Base-by-base conservation (phyloP, 108 stramenopile species). In the Skeletonema grethae region DNA sequence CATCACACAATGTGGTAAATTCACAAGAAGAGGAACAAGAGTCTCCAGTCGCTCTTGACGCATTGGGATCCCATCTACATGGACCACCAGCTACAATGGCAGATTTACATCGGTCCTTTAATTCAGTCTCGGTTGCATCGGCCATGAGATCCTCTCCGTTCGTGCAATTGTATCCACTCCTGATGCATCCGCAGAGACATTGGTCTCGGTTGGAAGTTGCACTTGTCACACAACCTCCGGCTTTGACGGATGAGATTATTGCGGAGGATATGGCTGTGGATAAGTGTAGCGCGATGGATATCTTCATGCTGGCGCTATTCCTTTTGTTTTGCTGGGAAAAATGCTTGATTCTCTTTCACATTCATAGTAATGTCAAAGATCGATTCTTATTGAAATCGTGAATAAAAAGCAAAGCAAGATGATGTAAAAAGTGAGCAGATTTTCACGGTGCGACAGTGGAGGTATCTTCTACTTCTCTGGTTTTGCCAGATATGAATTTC, bases 181-280 rank as follows among this genome's bases (percentile, higher is more conserved):
- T 60, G 5, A 60, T 28, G 18, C 58, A 60, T 60, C 16, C 58
- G 58, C 58, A 60, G n/a, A 60, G 58, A 60, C 58, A 60, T 60
- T 60, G 58, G n/a, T 60, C 58, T 13, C 58, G 58, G 5, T 60
- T 0, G 3, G 58, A 60, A 60, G 16, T 32, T 60, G 58, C 58
- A 29, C 18, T n/a, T 60, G 38, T 41, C 5, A 32, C 29, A 11
- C 58, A 32, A 15, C 58, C 58, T 15, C 58, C 58, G 13, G 58
- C 58, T 32, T 11, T 13, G 58, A 60, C 58, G 2, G 58, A 60
- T 60, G 58, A 28, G 2, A 45, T 3, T n/a, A 45, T 1, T 0
- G n/a, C 4, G 13, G 43, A 45, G 43, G 43, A n/a, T 10, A 45
- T 45, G 43, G 15, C 43, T 8, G 43, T 2, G 1, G 15, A 8